These are phyloP conservation scores for Paracoccidioides lutzii DNA, from an alignment of 2,329 filamentous ascomycete genomes.

Conservation along the genomic window DNA sequence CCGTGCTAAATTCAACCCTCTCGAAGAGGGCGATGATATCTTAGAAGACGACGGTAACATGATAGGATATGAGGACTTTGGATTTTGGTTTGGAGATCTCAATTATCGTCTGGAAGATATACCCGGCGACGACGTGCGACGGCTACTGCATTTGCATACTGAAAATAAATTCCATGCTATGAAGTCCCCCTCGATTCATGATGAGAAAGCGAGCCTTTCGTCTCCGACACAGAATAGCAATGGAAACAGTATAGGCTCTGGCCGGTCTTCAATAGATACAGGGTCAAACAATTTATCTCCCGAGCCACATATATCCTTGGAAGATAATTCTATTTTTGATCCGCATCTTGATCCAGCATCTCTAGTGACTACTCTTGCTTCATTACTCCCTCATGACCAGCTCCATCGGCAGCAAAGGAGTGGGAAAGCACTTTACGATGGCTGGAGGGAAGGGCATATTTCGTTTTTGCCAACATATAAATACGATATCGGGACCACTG, in stretches of 20 bases:
- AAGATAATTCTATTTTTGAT: slow-evolving; percentile 52
- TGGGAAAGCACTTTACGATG: slow-evolving; percentile 75
- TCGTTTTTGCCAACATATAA: slow-evolving; percentile 92
- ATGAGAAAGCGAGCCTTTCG: slow-evolving; percentile 6
- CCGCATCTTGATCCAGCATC: slow-evolving; percentile 68
- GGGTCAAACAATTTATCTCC: background rate
- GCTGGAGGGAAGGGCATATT: slow-evolving; percentile 81
- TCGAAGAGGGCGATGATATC: slow-evolving; percentile 50
- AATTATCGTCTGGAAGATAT: slow-evolving; percentile 87
- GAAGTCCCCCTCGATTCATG: slow-evolving; percentile 10
- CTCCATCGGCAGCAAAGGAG: slow-evolving; percentile 59
- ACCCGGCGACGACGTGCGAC: slow-evolving; percentile 78
- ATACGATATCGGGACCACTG: slow-evolving; percentile 88
- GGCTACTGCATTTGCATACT: slow-evolving; percentile 63
- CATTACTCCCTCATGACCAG: slow-evolving; percentile 81
- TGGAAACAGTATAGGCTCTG: background rate
- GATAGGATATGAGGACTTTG: slow-evolving; percentile 83
- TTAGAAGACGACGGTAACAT: slow-evolving; percentile 46
- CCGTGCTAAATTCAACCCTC: slow-evolving; percentile 65
- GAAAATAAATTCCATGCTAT: slow-evolving; percentile 8
- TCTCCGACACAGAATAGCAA: background rate
- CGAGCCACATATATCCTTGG: slow-evolving; percentile 11
- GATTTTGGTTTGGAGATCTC: slow-evolving; percentile 91
- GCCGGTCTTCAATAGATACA: background rate
- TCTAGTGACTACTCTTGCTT: slow-evolving; percentile 75